phyloP scores from a whole-genome alignment of 1,139 yeast species.

The Yamadazyma sp. region DNA sequence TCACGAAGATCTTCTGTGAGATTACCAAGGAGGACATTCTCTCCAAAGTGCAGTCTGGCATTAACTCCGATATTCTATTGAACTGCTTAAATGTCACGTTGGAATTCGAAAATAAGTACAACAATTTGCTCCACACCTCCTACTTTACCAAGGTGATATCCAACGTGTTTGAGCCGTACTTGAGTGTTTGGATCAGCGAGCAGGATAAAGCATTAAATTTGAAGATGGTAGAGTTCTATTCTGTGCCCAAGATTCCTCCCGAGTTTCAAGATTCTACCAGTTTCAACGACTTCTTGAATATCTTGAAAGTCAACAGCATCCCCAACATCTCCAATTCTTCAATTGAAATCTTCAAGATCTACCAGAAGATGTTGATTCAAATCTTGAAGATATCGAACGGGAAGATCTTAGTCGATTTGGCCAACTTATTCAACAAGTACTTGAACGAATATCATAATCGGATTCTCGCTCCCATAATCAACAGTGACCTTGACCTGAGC shows the following conservation, averaged over 20 bases:
- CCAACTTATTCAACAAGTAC: constrained; percentile 67
- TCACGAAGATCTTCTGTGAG: constrained; percentile 65
- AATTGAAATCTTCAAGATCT: constrained; percentile 79
- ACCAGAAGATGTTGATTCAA: constrained; percentile 72
- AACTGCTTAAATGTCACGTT: constrained; percentile 36
- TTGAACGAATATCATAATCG: constrained; percentile 62
- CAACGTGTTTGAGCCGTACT: constrained; percentile 78
- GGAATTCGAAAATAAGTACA: constrained; percentile 77
- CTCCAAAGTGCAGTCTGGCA: constrained; percentile 19
- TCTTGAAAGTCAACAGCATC: constrained; percentile 40
- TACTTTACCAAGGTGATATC: constrained; percentile 59
- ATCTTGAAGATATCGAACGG: constrained; percentile 75
- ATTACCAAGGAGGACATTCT: constrained; percentile 67
- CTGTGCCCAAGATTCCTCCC: constrained; percentile 44
- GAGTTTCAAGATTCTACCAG: constrained; percentile 29
- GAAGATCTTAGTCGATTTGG: constrained; percentile 57
- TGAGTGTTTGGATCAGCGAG: constrained; percentile 83
- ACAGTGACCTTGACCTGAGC: constrained; percentile 26
- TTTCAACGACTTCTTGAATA: constrained; percentile 29
- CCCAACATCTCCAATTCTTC: constrained; percentile 78
- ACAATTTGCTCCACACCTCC: constrained; percentile 50
- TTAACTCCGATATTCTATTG: constrained; percentile 59
- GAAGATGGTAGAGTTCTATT: constrained; percentile 62
- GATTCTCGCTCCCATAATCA: constrained; percentile 61
- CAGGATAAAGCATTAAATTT: constrained; percentile 66